Conservation (phyloP, 352 stramenopile species). For the Phytophthora multivora region DNA sequence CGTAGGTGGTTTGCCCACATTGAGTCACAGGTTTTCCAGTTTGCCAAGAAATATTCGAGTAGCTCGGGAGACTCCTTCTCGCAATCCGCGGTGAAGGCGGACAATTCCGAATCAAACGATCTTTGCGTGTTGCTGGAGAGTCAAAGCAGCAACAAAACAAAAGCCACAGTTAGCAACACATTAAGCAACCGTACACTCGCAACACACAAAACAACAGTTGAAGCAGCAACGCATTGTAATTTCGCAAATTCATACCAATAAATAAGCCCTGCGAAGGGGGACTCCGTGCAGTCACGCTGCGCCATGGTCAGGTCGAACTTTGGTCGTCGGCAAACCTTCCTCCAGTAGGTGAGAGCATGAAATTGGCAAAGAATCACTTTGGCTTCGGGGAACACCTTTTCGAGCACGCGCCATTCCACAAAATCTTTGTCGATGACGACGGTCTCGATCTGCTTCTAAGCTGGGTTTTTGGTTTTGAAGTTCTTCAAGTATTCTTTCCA, state of each 20-base stretch:
- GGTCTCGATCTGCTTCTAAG: background rate
- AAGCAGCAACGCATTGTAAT: background rate
- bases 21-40: constrained; percentile 14
- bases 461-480: constrained; percentile 4
- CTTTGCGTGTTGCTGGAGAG: background rate
- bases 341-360: constrained; percentile 13
- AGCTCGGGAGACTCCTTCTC: background rate
- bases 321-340: background rate
- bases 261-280: constrained; percentile 1
- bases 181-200: background rate
- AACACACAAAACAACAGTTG: background rate
- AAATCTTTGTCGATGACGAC: constrained; percentile 26
- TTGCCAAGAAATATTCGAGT: constrained; percentile 13
- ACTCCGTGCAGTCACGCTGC: constrained; percentile 9
- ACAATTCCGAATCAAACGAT: background rate
- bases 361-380: constrained; percentile 17
- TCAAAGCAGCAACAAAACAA: background rate
- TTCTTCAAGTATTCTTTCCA: constrained; percentile 11
- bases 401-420: constrained; percentile 14
- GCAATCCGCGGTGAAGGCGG: background rate
- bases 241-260: background rate
- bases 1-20: constrained; percentile 26
- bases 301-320: constrained; percentile 17
- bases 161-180: constrained; percentile 1
- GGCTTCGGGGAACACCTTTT: background rate